phyloP scores from a whole-genome alignment of 1,284 basidiomycete genomes.

The Leccinum cinnamomeum region DNA sequence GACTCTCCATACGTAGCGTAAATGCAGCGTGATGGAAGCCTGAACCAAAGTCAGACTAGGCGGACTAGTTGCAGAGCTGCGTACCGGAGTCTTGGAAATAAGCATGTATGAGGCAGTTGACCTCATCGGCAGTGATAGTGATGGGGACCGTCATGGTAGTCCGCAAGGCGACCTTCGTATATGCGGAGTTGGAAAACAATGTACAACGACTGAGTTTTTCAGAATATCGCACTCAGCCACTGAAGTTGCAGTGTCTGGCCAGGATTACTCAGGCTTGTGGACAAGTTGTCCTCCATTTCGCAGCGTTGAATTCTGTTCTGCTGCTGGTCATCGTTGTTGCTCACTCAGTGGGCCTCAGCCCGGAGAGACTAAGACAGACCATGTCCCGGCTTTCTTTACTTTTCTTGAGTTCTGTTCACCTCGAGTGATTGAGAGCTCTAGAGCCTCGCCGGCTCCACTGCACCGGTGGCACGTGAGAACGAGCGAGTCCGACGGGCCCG shows the following conservation, averaged over 20 bases:
- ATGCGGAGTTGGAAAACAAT: constrained; percentile 36
- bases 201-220: background rate
- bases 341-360: background rate
- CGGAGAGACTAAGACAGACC: background rate
- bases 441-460: background rate
- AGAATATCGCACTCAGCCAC: background rate
- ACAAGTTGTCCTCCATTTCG: background rate
- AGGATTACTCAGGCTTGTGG: background rate
- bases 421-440: background rate
- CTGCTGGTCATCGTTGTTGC: background rate
- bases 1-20: constrained; percentile 66
- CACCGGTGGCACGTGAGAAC: constrained; percentile 16
- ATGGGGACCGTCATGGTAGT: constrained; percentile 44
- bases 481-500: background rate
- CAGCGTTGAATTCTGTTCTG: background rate
- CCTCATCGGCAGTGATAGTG: constrained; percentile 75
- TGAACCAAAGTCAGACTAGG: constrained; percentile 12
- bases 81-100: constrained; percentile 80
- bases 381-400: background rate
- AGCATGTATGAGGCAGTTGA: constrained; percentile 81
- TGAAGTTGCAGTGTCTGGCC: too few relatives aligned
- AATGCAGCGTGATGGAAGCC: constrained; percentile 81
- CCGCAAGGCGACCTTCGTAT: background rate
- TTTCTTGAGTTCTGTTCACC: background rate
- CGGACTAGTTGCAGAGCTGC: constrained; percentile 1